Evolutionary conservation across 805 yeast genomes (phyloP), one percentile per base, ranked within the genome.

Genomic region (Grigorovia humatica): DNA sequence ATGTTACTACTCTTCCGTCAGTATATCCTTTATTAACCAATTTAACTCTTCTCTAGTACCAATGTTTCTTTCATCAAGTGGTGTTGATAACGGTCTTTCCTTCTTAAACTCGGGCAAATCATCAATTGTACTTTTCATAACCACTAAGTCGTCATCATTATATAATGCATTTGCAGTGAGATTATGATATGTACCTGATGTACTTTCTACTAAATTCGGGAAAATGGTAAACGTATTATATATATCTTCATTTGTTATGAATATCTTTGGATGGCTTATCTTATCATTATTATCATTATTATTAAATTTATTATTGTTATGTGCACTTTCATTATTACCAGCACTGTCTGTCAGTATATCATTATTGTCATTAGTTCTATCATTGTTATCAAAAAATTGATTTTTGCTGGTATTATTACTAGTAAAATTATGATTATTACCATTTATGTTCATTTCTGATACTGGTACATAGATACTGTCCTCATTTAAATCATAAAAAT

Each of bases 1-100:
- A 13, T 32, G 8, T 32, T 8, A 32, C 38, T 32, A 32, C 38
- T 61, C 64, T 47, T 66, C 64, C 12, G 77, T 70, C n/a, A 81
- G 66, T 49, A 85, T 74, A 58, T 83, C 90, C 66, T 80, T 82
- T 41, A 85, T 74, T 50, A 85, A 69, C 86, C 88, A 80, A 57
- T 81, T 79, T 55, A 85, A 69, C 61, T 85, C 95, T 51, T 83
- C 85, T 40, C 79, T 76, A 0, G 82, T 73, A 6, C 86, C 86
- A 46, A 75, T 67, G 58, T 78, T 77, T 41, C 62, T 62, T 38
- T 66, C 68, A 47, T 65, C 67, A 6, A 59, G 42, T 9, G 71
- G 66, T 1, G 65, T 63, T 50, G 62, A 63, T 41, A 59, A 56
- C 9, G 71, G 71, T 51, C 60, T 66, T 44, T 60, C 68, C 8